Evolutionary conservation across 1,139 yeast species (phyloP).

Genomic region (Petasospora fabianii): DNA sequence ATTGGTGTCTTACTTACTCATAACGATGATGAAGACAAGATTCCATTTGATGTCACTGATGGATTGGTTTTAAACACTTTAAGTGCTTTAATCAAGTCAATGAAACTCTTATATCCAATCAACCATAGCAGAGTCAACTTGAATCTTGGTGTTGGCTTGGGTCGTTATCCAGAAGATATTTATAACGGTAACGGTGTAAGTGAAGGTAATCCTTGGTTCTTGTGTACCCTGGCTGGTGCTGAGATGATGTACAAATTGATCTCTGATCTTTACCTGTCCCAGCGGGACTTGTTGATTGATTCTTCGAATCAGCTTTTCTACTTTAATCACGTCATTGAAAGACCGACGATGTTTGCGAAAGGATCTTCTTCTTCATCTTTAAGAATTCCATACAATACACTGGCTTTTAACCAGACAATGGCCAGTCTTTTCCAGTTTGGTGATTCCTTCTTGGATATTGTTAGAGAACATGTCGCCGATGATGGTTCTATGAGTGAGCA

Average conservation of each 20-base stretch:
- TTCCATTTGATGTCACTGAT: constrained; percentile 62
- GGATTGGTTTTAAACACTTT: constrained; percentile 55
- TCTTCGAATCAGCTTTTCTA: constrained; percentile 25
- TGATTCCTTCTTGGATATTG: constrained; percentile 71
- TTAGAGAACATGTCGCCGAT: constrained; percentile 66
- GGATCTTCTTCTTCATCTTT: constrained; percentile 4
- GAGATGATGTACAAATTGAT: constrained; percentile 37
- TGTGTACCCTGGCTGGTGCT: constrained; percentile 79
- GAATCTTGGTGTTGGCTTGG: constrained; percentile 67
- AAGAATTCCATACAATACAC: constrained; percentile 42
- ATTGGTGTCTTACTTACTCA: constrained; percentile 68
- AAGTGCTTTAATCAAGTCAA: constrained; percentile 54
- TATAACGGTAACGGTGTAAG: constrained; percentile 75
- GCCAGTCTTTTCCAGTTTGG: constrained; percentile 52
- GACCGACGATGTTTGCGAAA: neutral
- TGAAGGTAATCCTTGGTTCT: constrained; percentile 95
- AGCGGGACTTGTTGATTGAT: constrained; percentile 33
- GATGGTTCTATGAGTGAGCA: constrained; percentile 89
- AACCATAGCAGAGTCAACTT: constrained; percentile 47
- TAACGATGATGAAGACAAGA: constrained; percentile 37
- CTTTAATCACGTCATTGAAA: constrained; percentile 27
- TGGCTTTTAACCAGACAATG: constrained; percentile 44
- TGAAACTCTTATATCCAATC: constrained; percentile 73
- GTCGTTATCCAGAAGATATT: constrained; percentile 91
- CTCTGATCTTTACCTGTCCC: constrained; percentile 31